Evolutionary conservation across 2,329 filamentous ascomycete genomes (phyloP), one percentile per base, ranked within the genome.

Genomic region (Colletotrichum tropicicola): DNA sequence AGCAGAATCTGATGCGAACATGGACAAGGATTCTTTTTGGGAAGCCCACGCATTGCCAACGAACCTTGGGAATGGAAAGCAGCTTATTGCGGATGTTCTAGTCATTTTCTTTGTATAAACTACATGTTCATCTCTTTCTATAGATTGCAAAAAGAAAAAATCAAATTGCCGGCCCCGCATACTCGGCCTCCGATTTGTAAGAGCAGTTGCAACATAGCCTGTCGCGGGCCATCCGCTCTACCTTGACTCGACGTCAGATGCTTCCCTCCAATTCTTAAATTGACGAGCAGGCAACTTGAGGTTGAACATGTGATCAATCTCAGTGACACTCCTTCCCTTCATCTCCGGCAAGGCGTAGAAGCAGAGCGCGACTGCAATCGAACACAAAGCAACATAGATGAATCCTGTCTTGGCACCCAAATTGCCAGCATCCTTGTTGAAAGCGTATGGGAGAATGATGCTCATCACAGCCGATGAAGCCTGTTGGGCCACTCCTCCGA

Each of bases 301-400:
- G 47, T 79, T 80, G 79, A 87, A 88, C 73, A 88, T 61, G 69
- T 87, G 87, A 71, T 89, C 87, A 69, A 88, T 86, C 83, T 64
- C 56, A 37, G 32, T 37, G 3, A 59, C 53, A 2, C 72, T 81
- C n/a, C 82, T 71, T 1, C 80, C 81, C 71, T 82, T 83, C 74
- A 85, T 87, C 70, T 88, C 85, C 0, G 86, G 85, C 1, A 88
- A 72, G 32, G 75, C 75, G 10, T 78, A 73, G 73, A 78, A 88
- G 0, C 79, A 78, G 0, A 80, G 47, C 1, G 73, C 58, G 1
- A 78, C 71, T 9, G 76, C 74, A 0, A 78, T 53, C 2, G 75
- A 59, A 60, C 76, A 78, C 12, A 77, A 71, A 0, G 70, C 77
- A 0, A 74, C 73, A 56, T 74, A 81, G 0, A 81, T 68, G 12